Evolutionary conservation across 345 rosid genomes (phyloP).

Genomic region (Crucihimalaya himalaica): DNA sequence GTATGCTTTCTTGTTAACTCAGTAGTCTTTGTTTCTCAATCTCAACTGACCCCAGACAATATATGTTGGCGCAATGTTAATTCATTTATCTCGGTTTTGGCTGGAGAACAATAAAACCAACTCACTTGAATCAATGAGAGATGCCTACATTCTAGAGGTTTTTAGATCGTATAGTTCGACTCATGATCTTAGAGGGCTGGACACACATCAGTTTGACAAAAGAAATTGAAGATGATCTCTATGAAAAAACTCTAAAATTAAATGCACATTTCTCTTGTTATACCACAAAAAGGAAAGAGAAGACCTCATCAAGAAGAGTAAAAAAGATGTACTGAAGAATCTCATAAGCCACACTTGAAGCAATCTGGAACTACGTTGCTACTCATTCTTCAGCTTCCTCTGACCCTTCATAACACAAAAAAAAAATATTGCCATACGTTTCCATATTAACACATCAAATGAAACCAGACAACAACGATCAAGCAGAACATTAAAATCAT

Average conservation of each 20-base stretch:
- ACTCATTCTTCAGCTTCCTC: constrained; percentile 31
- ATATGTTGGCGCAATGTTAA: too few relatives aligned
- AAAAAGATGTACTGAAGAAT: not conserved
- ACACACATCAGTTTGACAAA: constrained; percentile 12
- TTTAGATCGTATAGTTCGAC: too few relatives aligned
- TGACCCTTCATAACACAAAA: constrained; percentile 14
- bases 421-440: not conserved
- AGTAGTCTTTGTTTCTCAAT: too few relatives aligned
- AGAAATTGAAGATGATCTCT: not conserved
- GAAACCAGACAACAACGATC: not conserved
- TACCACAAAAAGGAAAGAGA: constrained; percentile 23
- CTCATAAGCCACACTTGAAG: constrained; percentile 24
- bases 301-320: constrained; percentile 6
- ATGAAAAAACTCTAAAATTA: constrained; percentile 2
- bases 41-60: not conserved
- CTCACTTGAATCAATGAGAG: too few relatives aligned
- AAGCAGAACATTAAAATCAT: not conserved
- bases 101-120: too few relatives aligned
- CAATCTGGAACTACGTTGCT: not conserved
- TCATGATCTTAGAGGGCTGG: too few relatives aligned
- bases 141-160: too few relatives aligned
- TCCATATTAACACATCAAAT: constrained; percentile 14
- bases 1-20: too few relatives aligned
- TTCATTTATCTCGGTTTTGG: too few relatives aligned
- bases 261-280: constrained; percentile 32